Evolutionary conservation across 495 filamentous ascomycete species (phyloP).

Genomic region (Annulohypoxylon nitens): DNA sequence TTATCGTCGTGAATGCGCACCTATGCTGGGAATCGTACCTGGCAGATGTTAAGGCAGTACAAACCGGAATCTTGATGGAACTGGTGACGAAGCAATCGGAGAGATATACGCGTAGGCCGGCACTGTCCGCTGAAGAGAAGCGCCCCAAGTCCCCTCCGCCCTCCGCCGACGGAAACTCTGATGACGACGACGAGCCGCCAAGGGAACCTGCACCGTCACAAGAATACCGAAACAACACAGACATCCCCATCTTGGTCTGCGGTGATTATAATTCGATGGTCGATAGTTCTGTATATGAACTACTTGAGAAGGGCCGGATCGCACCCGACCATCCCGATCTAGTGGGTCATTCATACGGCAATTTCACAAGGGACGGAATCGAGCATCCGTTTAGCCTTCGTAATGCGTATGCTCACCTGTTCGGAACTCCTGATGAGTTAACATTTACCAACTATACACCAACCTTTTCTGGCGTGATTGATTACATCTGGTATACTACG

Average conservation of each 20-base stretch:
- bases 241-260: constrained; percentile 91
- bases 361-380: constrained; percentile 91
- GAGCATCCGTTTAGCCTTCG: constrained; percentile 93
- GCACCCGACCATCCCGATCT: constrained; percentile 81
- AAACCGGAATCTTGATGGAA: constrained; percentile 95
- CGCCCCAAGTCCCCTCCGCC: constrained; percentile 73
- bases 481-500: constrained; percentile 97
- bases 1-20: constrained; percentile 94
- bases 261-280: constrained; percentile 94
- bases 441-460: constrained; percentile 97
- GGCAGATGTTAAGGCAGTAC: constrained; percentile 93
- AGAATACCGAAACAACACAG: constrained; percentile 83
- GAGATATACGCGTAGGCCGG: constrained; percentile 78
- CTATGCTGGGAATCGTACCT: constrained; percentile 92
- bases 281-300: constrained; percentile 87
- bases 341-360: constrained; percentile 79
- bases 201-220: constrained; percentile 65
- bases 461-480: constrained; percentile 87
- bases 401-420: constrained; percentile 81
- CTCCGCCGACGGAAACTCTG: constrained; percentile 60
- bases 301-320: constrained; percentile 81
- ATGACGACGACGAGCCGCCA: constrained; percentile 46
- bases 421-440: constrained; percentile 77
- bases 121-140: constrained; percentile 78
- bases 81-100: constrained; percentile 85